Conservation (phyloP, 768 basidiomycete species). For the Lanmaoa rubissima region DNA sequence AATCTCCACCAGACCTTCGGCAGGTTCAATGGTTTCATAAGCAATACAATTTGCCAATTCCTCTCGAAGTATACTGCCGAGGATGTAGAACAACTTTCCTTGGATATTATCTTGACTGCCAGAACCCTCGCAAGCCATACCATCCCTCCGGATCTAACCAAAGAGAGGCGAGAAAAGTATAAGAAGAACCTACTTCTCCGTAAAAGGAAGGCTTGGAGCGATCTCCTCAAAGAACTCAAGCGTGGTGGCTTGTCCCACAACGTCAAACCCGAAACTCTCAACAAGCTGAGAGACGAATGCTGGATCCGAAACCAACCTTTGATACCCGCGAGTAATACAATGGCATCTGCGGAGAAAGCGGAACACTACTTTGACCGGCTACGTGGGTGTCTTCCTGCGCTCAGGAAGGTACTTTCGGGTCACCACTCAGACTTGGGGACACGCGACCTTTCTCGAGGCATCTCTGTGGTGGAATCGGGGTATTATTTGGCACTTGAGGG, state of each 20-base stretch:
- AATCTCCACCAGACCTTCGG: conserved; percentile 50
- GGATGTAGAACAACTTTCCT: conserved; percentile 53
- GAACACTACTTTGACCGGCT: conserved; percentile 69
- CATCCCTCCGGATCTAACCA: conserved; percentile 41
- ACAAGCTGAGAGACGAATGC: conserved; percentile 48
- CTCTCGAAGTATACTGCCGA: conserved; percentile 41
- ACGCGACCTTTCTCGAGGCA: conserved; percentile 80
- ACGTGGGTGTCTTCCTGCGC: conserved; percentile 57
- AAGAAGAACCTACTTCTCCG: conserved; percentile 72
- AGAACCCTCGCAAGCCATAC: conserved; percentile 51
- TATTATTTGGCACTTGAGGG: conserved; percentile 64
- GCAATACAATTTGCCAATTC: conserved; percentile 40
- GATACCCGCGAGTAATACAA: conserved; percentile 25
- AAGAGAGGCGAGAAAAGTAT: conserved; percentile 57
- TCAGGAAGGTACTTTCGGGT: conserved; percentile 57
- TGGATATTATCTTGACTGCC: conserved; percentile 61
- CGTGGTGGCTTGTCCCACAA: conserved; percentile 70
- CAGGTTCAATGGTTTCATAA: conserved; percentile 48
- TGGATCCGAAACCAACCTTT: conserved; percentile 69
- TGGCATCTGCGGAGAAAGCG: conserved; percentile 37
- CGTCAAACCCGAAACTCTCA: conserved; percentile 67
- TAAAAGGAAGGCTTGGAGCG: conserved; percentile 89
- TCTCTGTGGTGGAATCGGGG: conserved; percentile 75
- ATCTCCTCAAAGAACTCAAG: conserved; percentile 87
- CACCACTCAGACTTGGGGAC: conserved; percentile 85